A percentile compares a stretch with the other conserved stretches of the same genome.
Conservation (phyloP, 2,329 filamentous ascomycete species). For the Colletotrichum aenigma region DNA sequence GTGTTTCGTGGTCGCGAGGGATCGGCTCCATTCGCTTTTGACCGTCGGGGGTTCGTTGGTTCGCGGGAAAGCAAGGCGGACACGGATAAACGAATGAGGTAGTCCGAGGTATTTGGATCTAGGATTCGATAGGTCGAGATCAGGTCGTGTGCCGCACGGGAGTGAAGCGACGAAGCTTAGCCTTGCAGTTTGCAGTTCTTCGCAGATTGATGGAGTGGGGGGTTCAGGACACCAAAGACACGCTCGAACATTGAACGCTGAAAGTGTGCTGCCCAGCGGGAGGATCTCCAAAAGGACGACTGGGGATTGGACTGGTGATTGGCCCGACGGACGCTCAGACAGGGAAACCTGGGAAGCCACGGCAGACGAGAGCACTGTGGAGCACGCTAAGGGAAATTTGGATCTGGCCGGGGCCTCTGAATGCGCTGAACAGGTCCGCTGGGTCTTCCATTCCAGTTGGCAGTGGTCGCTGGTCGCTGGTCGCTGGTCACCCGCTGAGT, state of each 20-base stretch:
- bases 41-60: neutral
- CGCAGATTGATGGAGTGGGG: neutral
- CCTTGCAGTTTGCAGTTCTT: slow-evolving; percentile 18
- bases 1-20: neutral
- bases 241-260: neutral
- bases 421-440: neutral
- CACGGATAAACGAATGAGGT: neutral
- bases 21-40: slow-evolving; percentile 13
- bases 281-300: neutral
- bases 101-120: neutral
- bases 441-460: neutral
- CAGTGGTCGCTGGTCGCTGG: too few species aligned
- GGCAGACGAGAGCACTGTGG: neutral
- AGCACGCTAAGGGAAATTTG: neutral
- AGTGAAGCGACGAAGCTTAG: neutral
- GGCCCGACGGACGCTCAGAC: neutral
- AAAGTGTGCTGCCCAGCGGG: neutral
- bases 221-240: neutral
- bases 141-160: neutral
- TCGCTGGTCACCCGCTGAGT: neutral
- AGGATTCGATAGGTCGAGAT: neutral
- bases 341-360: neutral
- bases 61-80: neutral
- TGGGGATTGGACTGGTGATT: neutral
- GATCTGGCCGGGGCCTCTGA: neutral